Evolutionary conservation across 495 filamentous ascomycete species (phyloP).

Genomic region (Penicillium lividum): DNA sequence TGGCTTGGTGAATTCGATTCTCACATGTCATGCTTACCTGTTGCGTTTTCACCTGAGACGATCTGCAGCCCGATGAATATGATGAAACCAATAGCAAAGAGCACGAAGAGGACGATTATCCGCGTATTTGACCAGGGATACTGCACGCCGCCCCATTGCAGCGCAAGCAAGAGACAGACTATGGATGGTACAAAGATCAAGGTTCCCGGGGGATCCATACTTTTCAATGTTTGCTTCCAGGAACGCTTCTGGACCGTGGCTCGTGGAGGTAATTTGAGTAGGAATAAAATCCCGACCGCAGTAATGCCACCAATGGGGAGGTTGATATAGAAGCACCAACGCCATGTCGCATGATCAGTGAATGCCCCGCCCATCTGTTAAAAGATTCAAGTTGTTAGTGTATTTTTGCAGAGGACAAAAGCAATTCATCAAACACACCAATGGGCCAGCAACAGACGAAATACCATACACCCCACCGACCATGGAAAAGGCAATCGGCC

Average conservation of each 20-base stretch:
- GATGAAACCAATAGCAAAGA: slow-evolving; percentile 12
- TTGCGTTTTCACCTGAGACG: neutral
- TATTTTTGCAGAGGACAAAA: neutral
- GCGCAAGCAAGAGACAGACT: slow-evolving; percentile 42
- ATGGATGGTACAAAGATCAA: slow-evolving; percentile 35
- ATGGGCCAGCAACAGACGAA: neutral
- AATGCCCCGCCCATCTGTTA: neutral
- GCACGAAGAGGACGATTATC: slow-evolving; percentile 41
- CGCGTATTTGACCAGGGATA: slow-evolving; percentile 38
- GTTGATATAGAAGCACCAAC: slow-evolving; percentile 13
- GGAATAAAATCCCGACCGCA: neutral
- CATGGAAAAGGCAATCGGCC: slow-evolving; percentile 41
- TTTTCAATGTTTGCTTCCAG: neutral
- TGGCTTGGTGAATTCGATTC: neutral
- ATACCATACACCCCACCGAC: neutral
- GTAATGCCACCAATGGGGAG: slow-evolving; percentile 1
- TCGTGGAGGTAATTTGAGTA: neutral
- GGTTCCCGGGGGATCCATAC: slow-evolving; percentile 24
- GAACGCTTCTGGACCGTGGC: neutral
- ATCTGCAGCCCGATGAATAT: neutral
- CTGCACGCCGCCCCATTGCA: slow-evolving; percentile 44
- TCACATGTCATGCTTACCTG: neutral
- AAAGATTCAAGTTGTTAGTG: neutral
- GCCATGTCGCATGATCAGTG: neutral
- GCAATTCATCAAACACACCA: neutral